Base-by-base conservation (phyloP, 345 rosid species). In the Leavenworthia alabamica region DNA sequence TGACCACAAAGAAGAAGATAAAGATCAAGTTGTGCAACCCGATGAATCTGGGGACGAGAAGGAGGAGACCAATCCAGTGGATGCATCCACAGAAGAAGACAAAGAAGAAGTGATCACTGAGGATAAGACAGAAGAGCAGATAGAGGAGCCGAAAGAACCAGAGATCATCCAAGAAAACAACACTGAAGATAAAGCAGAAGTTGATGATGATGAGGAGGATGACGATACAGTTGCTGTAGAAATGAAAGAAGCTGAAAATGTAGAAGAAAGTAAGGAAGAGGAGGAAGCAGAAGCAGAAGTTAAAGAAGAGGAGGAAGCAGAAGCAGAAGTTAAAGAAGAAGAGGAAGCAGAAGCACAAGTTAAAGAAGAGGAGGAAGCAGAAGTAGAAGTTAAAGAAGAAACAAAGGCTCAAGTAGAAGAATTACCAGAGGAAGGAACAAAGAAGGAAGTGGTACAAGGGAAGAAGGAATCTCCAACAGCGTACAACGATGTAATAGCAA, bases 401-500 rank as follows among this genome's bases (percentile, higher is more conserved):
- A 27, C 73, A 61, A 45, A 61, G 45, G 28, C 68, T 77, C 37
- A 81, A 68, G 75, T 47, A 64, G 82, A 82, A 81, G 79, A 78
- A 61, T n/a, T 13, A 43, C 31, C 85, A 80, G 75, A 42, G 55
- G 72, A 14, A 12, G 66, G 13, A 15, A 44, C 66, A 35, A 72
- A 66, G 62, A 44, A 41, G 47, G 71, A 56, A 56, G 77, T 47
- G 8, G 56, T 39, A 56, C 73, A 72, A 47, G 73, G 71, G 56
- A 91, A 78, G 82, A 91, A 80, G 73, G 96, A 82, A 42, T 70
- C 88, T 11, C 81, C 88, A 53, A 20, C 78, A n/a, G 88, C 86
- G 4, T 86, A 83, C 74, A 91, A 91, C 47, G 95, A 86, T 57
- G 92, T 91, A 48, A 91, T 91, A 3, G 81, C 86, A 23, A 80